phyloP scores from a whole-genome alignment of 2,329 filamentous ascomycete species.

The Nannizziopsis barbatae region DNA sequence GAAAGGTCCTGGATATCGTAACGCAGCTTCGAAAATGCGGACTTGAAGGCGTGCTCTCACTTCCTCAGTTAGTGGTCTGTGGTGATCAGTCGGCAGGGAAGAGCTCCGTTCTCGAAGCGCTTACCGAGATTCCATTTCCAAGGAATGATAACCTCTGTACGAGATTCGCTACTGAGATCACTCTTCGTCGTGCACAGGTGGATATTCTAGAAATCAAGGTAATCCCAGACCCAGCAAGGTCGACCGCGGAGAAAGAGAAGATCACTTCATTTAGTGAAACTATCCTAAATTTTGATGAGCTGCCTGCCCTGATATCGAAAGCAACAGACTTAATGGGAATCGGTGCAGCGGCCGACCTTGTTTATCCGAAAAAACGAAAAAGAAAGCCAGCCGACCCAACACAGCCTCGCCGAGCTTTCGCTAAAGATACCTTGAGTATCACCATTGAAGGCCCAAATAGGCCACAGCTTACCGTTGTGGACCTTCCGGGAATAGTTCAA shows the following conservation, averaged over 20 bases:
- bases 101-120: constrained; percentile 17
- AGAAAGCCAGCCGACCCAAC: not conserved
- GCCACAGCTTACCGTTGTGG: constrained; percentile 11
- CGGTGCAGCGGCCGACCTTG: constrained; percentile 13
- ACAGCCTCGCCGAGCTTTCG: constrained; percentile 1
- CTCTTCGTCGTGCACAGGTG: constrained; percentile 25
- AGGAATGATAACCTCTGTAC: constrained; percentile 26
- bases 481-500: constrained; percentile 12
- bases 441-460: constrained; percentile 9
- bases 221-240: constrained; percentile 12
- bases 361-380: too few relatives aligned
- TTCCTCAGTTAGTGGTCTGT: constrained; percentile 24
- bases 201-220: constrained; percentile 17
- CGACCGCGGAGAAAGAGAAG: constrained; percentile 9
- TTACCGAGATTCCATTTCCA: constrained; percentile 27
- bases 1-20: constrained; percentile 6
- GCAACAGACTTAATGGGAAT: constrained; percentile 9
- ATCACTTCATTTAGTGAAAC: constrained; percentile 12
- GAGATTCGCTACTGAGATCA: constrained; percentile 37
- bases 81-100: constrained; percentile 30
- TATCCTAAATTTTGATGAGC: not conserved
- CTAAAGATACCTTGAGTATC: constrained; percentile 6
- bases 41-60: constrained; percentile 11
- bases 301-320: constrained; percentile 1
- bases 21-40: not conserved